phyloP scores from a whole-genome alignment of 2,329 filamentous ascomycete species.

The Botrytis medusae region DNA sequence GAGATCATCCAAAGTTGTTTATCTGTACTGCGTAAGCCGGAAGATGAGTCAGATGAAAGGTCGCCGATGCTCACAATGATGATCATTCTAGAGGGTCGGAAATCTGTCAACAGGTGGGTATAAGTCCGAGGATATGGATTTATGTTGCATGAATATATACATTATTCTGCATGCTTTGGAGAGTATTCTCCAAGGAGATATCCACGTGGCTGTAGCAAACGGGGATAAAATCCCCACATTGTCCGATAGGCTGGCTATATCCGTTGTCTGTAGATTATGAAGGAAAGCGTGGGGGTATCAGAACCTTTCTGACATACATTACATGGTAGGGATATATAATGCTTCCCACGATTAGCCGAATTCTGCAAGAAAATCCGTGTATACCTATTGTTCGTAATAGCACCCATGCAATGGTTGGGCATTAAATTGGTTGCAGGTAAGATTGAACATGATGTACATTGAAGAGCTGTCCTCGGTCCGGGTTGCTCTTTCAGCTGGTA shows the following conservation, averaged over 20 bases:
- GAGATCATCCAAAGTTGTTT: neutral
- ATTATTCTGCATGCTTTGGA: neutral
- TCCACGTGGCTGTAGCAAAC: neutral
- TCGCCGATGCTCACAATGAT: neutral
- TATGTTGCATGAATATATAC: neutral
- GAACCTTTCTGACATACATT: neutral
- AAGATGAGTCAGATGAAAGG: slow-evolving; percentile 11
- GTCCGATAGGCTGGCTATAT: neutral
- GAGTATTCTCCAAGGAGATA: neutral
- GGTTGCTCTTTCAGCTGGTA: neutral
- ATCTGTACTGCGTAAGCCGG: neutral
- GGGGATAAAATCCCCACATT: neutral
- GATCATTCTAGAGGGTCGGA: neutral
- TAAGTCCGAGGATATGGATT: neutral
- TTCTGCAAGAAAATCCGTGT: neutral
- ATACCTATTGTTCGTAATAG: neutral
- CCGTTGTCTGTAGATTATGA: neutral
- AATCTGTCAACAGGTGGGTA: neutral
- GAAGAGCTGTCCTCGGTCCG: neutral
- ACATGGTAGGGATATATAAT: neutral
- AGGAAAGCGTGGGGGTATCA: neutral
- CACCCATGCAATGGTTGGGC: neutral
- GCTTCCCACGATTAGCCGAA: neutral
- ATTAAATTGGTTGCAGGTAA: neutral
- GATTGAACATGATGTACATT: slow-evolving; percentile 2